phyloP scores from a whole-genome alignment of 1,284 basidiomycete genomes.

The Heterobasidion annosum region DNA sequence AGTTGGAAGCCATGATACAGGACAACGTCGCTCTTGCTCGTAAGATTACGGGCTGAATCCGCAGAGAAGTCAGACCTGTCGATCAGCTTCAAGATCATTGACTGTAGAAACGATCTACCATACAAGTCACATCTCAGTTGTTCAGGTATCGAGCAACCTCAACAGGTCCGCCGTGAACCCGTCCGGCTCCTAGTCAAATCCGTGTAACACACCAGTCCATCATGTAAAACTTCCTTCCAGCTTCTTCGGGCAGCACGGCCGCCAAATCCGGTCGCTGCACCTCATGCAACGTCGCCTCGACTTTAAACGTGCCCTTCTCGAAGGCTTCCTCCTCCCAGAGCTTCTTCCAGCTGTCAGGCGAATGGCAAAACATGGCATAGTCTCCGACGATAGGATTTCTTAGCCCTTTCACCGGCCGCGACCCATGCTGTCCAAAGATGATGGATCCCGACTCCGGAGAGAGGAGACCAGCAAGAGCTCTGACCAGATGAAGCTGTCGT shows the following conservation, averaged over 20 bases:
- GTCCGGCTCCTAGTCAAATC: not conserved
- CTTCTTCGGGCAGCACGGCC: not conserved
- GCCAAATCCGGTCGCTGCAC: not conserved
- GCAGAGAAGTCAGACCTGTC: no score
- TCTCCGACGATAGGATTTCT: not conserved
- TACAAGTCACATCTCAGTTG: not conserved
- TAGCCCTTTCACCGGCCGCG: constrained; percentile 1
- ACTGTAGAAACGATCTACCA: not conserved
- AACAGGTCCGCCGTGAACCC: not conserved
- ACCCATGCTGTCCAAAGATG: constrained; percentile 20
- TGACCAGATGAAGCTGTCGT: constrained; percentile 26
- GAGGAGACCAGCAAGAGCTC: constrained; percentile 24
- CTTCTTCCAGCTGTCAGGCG: constrained; percentile 20
- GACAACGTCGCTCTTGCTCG: no score
- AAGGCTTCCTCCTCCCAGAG: constrained; percentile 25
- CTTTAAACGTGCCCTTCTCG: constrained; percentile 17
- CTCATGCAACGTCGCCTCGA: not conserved
- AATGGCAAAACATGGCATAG: constrained; percentile 15
- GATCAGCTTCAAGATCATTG: no score
- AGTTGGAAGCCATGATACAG: no score
- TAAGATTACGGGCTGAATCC: no score
- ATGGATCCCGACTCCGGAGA: constrained; percentile 20
- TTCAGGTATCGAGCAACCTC: not conserved
- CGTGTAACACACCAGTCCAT: constrained; percentile 2
- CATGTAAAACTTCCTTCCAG: not conserved